These are phyloP conservation scores for Echeveria elegans DNA, from an alignment of 164 flowering plant genomes.

Conservation along the genomic window DNA sequence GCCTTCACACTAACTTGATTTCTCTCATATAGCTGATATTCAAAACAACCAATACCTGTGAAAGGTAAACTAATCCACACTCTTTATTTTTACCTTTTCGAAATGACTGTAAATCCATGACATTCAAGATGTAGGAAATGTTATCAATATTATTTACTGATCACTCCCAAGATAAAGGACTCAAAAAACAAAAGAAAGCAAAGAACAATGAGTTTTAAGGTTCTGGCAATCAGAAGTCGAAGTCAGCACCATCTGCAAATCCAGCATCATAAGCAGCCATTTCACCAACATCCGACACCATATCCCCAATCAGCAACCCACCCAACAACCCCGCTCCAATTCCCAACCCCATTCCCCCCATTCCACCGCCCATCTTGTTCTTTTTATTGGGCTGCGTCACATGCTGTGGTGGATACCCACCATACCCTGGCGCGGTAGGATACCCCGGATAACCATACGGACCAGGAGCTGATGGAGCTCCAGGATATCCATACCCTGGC, in stretches of 20 bases:
- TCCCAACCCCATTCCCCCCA: slow-evolving; percentile 12
- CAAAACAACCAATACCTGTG: too few species aligned
- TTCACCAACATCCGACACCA: slow-evolving; percentile 20
- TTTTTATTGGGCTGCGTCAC: slow-evolving; percentile 34
- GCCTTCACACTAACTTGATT: too few species aligned
- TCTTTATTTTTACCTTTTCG: too few species aligned
- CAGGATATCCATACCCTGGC: slow-evolving; percentile 9
- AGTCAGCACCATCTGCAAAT: slow-evolving; percentile 11
- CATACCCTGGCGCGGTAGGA: slow-evolving; percentile 12
- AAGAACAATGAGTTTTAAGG: too few species aligned
- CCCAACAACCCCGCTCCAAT: slow-evolving; percentile 31
- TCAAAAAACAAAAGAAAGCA: too few species aligned
- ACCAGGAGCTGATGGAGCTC: slow-evolving; percentile 11
- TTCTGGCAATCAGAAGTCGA: slow-evolving; percentile 11
- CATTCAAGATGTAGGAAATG: too few species aligned
- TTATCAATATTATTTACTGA: too few species aligned
- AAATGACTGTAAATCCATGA: too few species aligned
- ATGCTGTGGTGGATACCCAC: slow-evolving; percentile 26
- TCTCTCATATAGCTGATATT: too few species aligned
- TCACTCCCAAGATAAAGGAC: too few species aligned
- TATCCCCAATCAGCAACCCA: slow-evolving; percentile 27
- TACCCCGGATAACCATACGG: slow-evolving; percentile 22
- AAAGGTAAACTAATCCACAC: too few species aligned
- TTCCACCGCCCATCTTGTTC: slow-evolving; percentile 16
- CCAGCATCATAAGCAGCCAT: slow-evolving; percentile 16